Percentiles rank a stretch among this genome's conserved stretches.
Conservation (phyloP, 1,284 basidiomycete genomes). For the Leccinum pachyderme region DNA sequence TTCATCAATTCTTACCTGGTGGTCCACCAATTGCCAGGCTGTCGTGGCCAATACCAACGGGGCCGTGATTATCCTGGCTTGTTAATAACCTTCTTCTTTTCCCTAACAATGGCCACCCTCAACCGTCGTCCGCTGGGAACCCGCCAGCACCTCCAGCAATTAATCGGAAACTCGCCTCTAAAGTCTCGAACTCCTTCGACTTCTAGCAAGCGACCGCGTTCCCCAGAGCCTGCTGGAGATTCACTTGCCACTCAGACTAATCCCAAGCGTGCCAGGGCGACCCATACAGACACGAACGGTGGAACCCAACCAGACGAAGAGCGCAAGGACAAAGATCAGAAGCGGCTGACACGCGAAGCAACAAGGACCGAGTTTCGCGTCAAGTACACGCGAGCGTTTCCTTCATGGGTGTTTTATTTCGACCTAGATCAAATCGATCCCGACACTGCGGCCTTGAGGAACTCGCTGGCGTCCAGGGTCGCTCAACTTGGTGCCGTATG, state of each 20-base stretch:
- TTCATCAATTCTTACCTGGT: conserved; percentile 2
- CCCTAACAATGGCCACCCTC: conserved; percentile 38
- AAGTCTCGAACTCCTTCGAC: conserved; percentile 27
- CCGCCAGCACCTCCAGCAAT: conserved; percentile 35
- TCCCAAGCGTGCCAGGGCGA: conserved; percentile 34
- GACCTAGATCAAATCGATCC: conserved; percentile 63
- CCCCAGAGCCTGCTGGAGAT: conserved; percentile 54
- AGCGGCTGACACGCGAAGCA: conserved; percentile 51
- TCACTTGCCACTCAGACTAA: conserved; percentile 15
- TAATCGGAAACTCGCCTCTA: conserved; percentile 31
- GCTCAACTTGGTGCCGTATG: conserved; percentile 76
- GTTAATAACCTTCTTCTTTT: not conserved
- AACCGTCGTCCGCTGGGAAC: conserved; percentile 41
- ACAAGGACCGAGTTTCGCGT: conserved; percentile 72
- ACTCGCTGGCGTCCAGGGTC: conserved; percentile 55
- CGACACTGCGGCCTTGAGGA: conserved; percentile 44
- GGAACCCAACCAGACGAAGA: conserved; percentile 28
- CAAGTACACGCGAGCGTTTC: conserved; percentile 86
- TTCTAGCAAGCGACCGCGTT: conserved; percentile 57
- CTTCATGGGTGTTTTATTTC: conserved; percentile 83
- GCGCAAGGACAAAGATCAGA: conserved; percentile 42
- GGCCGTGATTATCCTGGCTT: conserved; percentile 7
- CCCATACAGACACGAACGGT: conserved; percentile 21
- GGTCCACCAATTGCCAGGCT: not conserved
- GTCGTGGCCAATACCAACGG: conserved; percentile 1